A percentile compares a stretch with the other conserved stretches of the same genome.
Conservation (phyloP, 805 yeast species). For the Scheffersomyces coipomensis region DNA sequence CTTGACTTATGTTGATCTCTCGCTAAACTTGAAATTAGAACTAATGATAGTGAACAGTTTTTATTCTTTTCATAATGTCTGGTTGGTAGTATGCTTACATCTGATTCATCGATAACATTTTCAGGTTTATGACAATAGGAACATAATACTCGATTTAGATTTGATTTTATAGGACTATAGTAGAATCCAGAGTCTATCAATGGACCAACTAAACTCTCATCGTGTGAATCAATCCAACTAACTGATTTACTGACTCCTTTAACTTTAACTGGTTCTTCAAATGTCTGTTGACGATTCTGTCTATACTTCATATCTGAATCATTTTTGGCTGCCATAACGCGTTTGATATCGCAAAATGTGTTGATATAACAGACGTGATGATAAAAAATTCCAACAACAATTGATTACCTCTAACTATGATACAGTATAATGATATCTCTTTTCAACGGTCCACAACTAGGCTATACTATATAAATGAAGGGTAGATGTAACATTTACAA, state of each 20-base stretch:
- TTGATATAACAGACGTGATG: too few species aligned
- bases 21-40: constrained; percentile 8
- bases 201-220: constrained; percentile 8
- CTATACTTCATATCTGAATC: constrained; percentile 15
- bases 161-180: constrained; percentile 49
- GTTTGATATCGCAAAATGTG: neutral
- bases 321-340: neutral
- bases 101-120: constrained; percentile 1
- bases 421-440: too few species aligned
- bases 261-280: constrained; percentile 15
- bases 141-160: constrained; percentile 55
- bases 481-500: too few species aligned
- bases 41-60: constrained; percentile 15
- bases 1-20: neutral
- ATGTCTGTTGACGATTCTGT: constrained; percentile 19
- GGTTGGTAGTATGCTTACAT: constrained; percentile 1
- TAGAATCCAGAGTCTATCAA: constrained; percentile 62
- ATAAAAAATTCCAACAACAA: too few species aligned
- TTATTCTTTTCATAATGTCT: constrained; percentile 6
- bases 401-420: too few species aligned
- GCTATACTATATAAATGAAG: too few species aligned
- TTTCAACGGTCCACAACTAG: too few species aligned
- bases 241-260: constrained; percentile 5
- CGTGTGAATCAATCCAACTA: constrained; percentile 7
- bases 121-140: constrained; percentile 48